Conservation (phyloP, 78 protist genomes). For the Dictyostelium purpureum region DNA sequence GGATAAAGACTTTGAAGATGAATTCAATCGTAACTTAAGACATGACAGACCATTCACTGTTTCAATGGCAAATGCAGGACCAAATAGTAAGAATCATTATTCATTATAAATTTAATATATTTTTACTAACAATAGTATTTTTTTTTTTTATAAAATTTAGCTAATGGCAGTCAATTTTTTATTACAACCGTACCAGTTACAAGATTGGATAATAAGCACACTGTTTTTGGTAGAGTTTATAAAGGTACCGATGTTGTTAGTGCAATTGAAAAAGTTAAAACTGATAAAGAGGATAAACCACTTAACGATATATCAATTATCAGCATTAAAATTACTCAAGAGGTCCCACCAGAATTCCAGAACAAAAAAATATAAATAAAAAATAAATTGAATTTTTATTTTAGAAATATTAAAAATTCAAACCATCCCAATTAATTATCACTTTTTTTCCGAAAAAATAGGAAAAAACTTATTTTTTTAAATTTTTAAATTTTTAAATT, state of each 20-base stretch:
- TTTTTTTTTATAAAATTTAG: no score
- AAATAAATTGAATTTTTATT: no score
- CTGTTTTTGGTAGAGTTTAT: constrained; percentile 96
- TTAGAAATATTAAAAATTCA: no score
- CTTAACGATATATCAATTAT: constrained; percentile 71
- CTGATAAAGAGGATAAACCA: constrained; percentile 86
- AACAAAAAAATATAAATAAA: constrained; percentile 14
- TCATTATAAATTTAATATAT: no score
- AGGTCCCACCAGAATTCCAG: constrained; percentile 42
- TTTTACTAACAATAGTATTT: no score
- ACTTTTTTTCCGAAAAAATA: no score
- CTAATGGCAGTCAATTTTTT: constrained; percentile 97
- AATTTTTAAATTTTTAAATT: no score
- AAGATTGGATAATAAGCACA: constrained; percentile 97
- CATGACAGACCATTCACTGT: constrained; percentile 92
- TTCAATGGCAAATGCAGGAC: constrained; percentile 97
- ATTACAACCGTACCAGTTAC: constrained; percentile 90
- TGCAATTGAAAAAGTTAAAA: constrained; percentile 83
- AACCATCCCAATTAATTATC: no score
- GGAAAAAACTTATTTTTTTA: no score
- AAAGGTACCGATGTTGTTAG: constrained; percentile 92
- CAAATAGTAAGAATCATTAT: no score
- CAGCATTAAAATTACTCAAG: constrained; percentile 34
- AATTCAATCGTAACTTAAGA: constrained; percentile 85
- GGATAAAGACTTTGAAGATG: constrained; percentile 97